phyloP scores from a whole-genome alignment of 2,329 filamentous ascomycete species.

The Drechslerella stenobrocha region DNA sequence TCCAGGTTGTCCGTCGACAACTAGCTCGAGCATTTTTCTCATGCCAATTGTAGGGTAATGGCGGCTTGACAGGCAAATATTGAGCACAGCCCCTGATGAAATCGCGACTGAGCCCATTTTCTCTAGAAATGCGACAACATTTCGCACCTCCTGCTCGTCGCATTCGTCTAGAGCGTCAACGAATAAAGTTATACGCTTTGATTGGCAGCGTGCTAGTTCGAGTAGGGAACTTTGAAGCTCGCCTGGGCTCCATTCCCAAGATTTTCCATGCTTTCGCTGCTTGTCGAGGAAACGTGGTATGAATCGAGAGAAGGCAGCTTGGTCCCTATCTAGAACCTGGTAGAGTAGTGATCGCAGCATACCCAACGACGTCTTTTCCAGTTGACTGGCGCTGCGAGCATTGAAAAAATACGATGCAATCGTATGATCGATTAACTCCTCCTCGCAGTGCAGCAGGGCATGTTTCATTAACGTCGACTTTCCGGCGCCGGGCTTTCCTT shows the following conservation, averaged over 20 bases:
- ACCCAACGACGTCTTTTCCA: constrained; percentile 51
- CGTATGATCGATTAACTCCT: constrained; percentile 13
- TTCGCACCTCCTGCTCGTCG: constrained; percentile 53
- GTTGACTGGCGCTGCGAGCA: constrained; percentile 35
- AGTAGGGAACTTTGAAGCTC: constrained; percentile 28
- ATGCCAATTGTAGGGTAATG: constrained; percentile 55
- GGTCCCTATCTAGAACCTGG: constrained; percentile 47
- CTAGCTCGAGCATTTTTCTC: constrained; percentile 48
- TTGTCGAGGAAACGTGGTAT: constrained; percentile 31
- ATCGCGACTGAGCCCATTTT: constrained; percentile 49
- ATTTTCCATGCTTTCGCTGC: constrained; percentile 20
- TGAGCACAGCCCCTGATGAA: constrained; percentile 35
- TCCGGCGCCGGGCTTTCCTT: constrained; percentile 53
- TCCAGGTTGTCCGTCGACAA: constrained; percentile 52
- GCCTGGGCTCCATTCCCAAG: constrained; percentile 9
- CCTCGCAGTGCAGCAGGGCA: constrained; percentile 22
- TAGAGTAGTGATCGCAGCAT: constrained; percentile 50
- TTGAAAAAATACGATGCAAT: constrained; percentile 51
- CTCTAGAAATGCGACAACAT: constrained; percentile 54
- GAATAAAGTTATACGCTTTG: constrained; percentile 33
- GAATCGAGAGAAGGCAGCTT: constrained; percentile 9
- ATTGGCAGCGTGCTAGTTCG: not conserved
- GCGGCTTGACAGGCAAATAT: constrained; percentile 54
- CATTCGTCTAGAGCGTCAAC: constrained; percentile 56
- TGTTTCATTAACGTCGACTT: constrained; percentile 53